A percentile compares a stretch with the other conserved stretches of the same genome.
Evolutionary conservation across 306 rosid species (phyloP).

Genomic region (Luffa aegyptiaca): DNA sequence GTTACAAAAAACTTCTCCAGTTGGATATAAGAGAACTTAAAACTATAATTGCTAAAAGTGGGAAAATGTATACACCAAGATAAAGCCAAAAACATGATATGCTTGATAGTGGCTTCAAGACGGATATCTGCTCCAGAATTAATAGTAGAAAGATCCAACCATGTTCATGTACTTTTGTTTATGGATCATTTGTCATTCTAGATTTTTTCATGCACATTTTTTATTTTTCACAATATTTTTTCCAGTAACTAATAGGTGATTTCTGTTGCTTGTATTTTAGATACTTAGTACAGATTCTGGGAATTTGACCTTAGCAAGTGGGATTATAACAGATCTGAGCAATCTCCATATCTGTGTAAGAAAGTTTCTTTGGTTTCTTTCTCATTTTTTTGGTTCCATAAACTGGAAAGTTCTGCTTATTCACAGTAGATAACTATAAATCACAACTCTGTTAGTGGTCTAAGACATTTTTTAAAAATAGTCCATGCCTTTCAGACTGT

Average conservation of each 20-base stretch:
- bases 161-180: not conserved
- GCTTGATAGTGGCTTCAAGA: too few species aligned
- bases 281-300: constrained; percentile 60
- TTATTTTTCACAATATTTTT: not conserved
- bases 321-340: constrained; percentile 59
- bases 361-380: constrained; percentile 14
- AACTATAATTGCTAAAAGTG: too few species aligned
- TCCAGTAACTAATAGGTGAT: not conserved
- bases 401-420: not conserved
- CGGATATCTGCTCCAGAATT: not conserved
- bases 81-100: too few species aligned
- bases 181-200: not conserved
- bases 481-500: constrained; percentile 3
- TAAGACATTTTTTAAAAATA: constrained; percentile 1
- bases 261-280: constrained; percentile 28
- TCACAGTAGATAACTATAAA: not conserved
- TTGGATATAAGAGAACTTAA: too few species aligned
- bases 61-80: too few species aligned
- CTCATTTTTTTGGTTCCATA: not conserved
- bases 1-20: too few species aligned
- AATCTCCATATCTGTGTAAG: constrained; percentile 63
- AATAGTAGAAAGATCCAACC: not conserved
- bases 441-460: constrained; percentile 1
- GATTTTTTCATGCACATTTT: not conserved
- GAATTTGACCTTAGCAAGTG: constrained; percentile 60